These are phyloP conservation scores for Nepenthes mirabilis DNA, from an alignment of 148 eudicot genomes.

Conservation along the genomic window DNA sequence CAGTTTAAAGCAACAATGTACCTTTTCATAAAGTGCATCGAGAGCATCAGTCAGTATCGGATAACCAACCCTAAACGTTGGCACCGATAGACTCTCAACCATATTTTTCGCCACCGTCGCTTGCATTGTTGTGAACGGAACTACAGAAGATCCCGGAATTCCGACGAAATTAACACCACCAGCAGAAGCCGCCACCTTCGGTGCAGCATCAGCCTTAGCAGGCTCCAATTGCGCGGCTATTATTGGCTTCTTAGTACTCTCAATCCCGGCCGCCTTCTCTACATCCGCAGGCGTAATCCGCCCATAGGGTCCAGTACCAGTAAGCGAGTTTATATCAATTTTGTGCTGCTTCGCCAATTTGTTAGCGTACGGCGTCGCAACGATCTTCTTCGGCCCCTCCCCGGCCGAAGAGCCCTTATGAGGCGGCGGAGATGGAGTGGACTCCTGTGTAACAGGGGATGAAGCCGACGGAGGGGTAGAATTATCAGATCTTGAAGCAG, in stretches of 20 bases:
- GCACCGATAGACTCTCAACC: slow-evolving; percentile 72
- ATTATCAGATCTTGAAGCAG: not conserved
- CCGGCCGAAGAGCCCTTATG: slow-evolving; percentile 8
- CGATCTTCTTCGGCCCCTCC: slow-evolving; percentile 44
- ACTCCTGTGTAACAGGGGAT: slow-evolving; percentile 4
- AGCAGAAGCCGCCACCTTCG: slow-evolving; percentile 11
- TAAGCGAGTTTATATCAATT: slow-evolving; percentile 44
- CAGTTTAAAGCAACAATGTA: slow-evolving; percentile 10
- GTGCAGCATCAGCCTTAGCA: slow-evolving; percentile 5
- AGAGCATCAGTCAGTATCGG: slow-evolving; percentile 67
- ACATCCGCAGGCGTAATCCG: slow-evolving; percentile 80
- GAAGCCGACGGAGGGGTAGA: slow-evolving; percentile 13
- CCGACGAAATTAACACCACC: slow-evolving; percentile 29
- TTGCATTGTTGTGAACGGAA: slow-evolving; percentile 86
- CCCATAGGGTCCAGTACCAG: slow-evolving; percentile 78
- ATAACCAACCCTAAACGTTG: slow-evolving; percentile 76
- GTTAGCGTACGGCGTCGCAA: slow-evolving; percentile 81
- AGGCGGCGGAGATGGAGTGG: slow-evolving; percentile 11
- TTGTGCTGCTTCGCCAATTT: slow-evolving; percentile 94
- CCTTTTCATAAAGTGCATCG: slow-evolving; percentile 77
- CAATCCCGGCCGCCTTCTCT: slow-evolving; percentile 84
- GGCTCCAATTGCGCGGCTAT: slow-evolving; percentile 5
- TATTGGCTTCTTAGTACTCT: slow-evolving; percentile 24
- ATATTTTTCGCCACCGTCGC: slow-evolving; percentile 68
- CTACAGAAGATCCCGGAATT: slow-evolving; percentile 69